Conservation (phyloP, 129 eudicot genomes). For the Glebionis coronaria region DNA sequence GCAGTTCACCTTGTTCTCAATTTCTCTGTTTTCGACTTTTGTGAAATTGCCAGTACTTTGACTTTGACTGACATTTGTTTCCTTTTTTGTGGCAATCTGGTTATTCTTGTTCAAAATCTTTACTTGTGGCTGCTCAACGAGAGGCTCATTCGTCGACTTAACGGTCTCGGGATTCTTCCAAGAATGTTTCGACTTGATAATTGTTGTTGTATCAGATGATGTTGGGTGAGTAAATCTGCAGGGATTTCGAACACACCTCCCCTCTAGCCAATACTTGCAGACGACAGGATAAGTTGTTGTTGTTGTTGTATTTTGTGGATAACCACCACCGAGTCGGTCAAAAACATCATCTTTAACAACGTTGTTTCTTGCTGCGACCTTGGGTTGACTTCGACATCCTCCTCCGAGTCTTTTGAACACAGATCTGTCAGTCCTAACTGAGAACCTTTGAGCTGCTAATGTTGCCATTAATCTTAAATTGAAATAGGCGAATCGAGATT, state of each 20-base stretch:
- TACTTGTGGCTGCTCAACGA: conserved; percentile 10
- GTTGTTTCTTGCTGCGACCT: conserved; percentile 8
- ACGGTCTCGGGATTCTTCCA: conserved; percentile 32
- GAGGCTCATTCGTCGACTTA: background rate
- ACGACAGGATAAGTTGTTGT: conserved; percentile 14
- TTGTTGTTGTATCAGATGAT: conserved; percentile 9
- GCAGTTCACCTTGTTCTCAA: conserved; percentile 8
- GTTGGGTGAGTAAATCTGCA: conserved; percentile 44
- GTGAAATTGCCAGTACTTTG: no score
- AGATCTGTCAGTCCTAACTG: conserved; percentile 4
- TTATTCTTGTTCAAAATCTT: background rate
- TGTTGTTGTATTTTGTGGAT: conserved; percentile 23
- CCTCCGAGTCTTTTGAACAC: conserved; percentile 29
- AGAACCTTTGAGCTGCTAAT: conserved; percentile 24
- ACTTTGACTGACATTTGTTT: no score
- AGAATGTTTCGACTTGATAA: conserved; percentile 6
- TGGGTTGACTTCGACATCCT: conserved; percentile 22
- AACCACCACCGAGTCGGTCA: conserved; percentile 22
- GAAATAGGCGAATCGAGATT: no score
- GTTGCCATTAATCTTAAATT: no score
- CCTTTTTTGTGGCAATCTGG: conserved; percentile 1
- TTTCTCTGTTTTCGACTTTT: background rate
- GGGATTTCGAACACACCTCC: conserved; percentile 61
- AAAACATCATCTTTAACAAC: conserved; percentile 16
- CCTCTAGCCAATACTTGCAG: conserved; percentile 52